A percentile compares a stretch with the other conserved stretches of the same genome.
These are phyloP conservation scores for Lachnum nothofagi DNA, from an alignment of 2,329 filamentous ascomycete genomes.

Conservation along the genomic window DNA sequence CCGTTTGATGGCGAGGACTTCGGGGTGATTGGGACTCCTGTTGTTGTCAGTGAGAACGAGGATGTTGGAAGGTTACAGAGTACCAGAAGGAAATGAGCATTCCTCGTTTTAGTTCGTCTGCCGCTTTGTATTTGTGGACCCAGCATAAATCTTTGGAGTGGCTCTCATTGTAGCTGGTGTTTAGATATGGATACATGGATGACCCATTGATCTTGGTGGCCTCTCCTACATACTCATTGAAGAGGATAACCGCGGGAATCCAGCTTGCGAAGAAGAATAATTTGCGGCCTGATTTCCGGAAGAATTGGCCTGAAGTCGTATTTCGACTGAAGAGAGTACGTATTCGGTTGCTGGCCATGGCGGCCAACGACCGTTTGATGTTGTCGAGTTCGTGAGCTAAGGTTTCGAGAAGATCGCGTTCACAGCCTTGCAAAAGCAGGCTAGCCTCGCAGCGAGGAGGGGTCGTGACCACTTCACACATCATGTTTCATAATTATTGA, in stretches of 20 bases:
- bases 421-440: conserved; percentile 7
- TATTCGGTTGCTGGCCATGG: conserved; percentile 21
- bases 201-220: conserved; percentile 52
- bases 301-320: conserved; percentile 10
- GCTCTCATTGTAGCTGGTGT: conserved; percentile 57
- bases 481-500: not conserved
- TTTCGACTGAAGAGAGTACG: conserved; percentile 18
- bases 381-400: not conserved
- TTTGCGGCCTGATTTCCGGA: conserved; percentile 38
- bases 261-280: conserved; percentile 53
- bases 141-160: conserved; percentile 51
- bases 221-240: conserved; percentile 58
- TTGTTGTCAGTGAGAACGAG: not conserved
- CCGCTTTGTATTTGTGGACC: conserved; percentile 54
- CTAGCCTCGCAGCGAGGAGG: conserved; percentile 7
- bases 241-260: conserved; percentile 56
- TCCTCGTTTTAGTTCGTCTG: conserved; percentile 57
- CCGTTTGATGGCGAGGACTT: conserved; percentile 70
- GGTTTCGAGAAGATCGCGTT: not conserved
- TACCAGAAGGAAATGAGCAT: conserved; percentile 71
- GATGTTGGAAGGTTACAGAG: conserved; percentile 19
- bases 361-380: conserved; percentile 1
- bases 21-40: conserved; percentile 67
- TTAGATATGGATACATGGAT: conserved; percentile 76
- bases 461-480: not conserved